Conservation (phyloP, 2,329 filamentous ascomycete genomes). For the Acrodontium crateriforme region DNA sequence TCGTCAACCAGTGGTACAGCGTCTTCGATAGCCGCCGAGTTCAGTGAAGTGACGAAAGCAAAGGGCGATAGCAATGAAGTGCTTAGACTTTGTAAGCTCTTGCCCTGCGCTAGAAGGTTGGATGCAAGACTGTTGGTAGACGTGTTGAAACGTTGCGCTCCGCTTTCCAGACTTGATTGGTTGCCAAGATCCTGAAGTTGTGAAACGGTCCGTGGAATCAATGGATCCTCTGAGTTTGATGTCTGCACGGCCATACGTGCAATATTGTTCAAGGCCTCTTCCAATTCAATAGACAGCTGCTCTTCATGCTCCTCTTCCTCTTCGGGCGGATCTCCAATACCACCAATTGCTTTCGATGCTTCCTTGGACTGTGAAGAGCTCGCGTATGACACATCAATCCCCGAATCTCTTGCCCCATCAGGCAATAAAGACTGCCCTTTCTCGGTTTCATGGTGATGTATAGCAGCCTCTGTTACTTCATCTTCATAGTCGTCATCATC, state of each 20-base stretch:
- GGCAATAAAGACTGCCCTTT: constrained; percentile 5
- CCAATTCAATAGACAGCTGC: constrained; percentile 36
- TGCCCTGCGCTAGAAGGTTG: constrained; percentile 61
- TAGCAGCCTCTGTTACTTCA: constrained; percentile 13
- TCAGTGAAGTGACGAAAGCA: constrained; percentile 43
- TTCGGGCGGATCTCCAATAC: constrained; percentile 12
- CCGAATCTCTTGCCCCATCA: constrained; percentile 31
- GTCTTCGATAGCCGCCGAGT: constrained; percentile 52
- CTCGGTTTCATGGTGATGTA: constrained; percentile 7
- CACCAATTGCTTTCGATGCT: constrained; percentile 32
- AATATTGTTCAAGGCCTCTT: constrained; percentile 21
- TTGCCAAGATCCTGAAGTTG: constrained; percentile 23
- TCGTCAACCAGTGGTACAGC: constrained; percentile 54
- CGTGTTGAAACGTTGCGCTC: constrained; percentile 21
- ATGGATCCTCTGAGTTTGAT: constrained; percentile 17
- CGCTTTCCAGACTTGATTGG: constrained; percentile 20
- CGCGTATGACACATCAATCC: constrained; percentile 31
- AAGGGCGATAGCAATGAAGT: constrained; percentile 52
- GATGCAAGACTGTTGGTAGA: constrained; percentile 42
- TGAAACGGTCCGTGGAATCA: constrained; percentile 18
- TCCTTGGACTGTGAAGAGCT: constrained; percentile 40
- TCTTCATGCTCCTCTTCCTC: constrained; percentile 28
- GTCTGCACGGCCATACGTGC: constrained; percentile 19
- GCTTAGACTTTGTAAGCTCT: constrained; percentile 58
- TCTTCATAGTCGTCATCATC: constrained; percentile 19